These are phyloP conservation scores for Porphyra umbilicalis DNA, from an alignment of 31 red algal genomes.

Conservation along the genomic window DNA sequence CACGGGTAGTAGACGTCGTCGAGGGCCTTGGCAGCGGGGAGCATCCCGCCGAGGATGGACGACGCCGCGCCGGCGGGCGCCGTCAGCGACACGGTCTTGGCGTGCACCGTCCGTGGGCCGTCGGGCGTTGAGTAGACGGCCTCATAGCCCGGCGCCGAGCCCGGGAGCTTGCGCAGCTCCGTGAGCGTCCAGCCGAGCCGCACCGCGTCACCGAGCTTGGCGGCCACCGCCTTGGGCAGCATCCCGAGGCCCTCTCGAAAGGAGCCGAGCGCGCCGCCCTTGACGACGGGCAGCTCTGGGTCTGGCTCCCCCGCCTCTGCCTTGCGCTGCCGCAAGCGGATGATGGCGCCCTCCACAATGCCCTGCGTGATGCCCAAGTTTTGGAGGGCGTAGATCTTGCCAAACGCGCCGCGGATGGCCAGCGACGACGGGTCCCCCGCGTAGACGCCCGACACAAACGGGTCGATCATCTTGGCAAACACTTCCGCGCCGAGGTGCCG, in stretches of 20 bases:
- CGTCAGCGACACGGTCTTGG: constrained; percentile 74
- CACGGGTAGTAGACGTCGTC: constrained; percentile 71
- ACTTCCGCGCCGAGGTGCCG: constrained; percentile 92
- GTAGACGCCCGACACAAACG: constrained; percentile 94
- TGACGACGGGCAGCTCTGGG: constrained; percentile 67
- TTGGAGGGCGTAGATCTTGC: constrained; percentile 76
- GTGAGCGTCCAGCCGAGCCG: constrained; percentile 33
- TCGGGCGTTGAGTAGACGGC: constrained; percentile 45
- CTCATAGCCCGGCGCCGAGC: constrained; percentile 13
- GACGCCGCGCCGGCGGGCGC: constrained; percentile 58
- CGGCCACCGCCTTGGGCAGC: constrained; percentile 55
- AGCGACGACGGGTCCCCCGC: constrained; percentile 81
- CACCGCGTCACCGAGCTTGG: constrained; percentile 51
- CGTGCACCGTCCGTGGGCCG: constrained; percentile 20
- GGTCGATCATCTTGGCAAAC: constrained; percentile 90
- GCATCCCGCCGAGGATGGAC: constrained; percentile 26
- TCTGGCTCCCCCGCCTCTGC: constrained; percentile 29
- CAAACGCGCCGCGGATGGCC: constrained; percentile 82
- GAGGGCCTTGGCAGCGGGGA: constrained; percentile 19
- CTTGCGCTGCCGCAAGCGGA: constrained; percentile 72
- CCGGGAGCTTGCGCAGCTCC: constrained; percentile 14
- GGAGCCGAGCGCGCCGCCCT: constrained; percentile 78
- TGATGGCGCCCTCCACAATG: constrained; percentile 90
- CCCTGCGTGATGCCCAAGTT: constrained; percentile 72
- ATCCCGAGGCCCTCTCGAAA: constrained; percentile 69